Evolutionary conservation across 2,329 filamentous ascomycete species (phyloP), one percentile per base, ranked within the genome.

Genomic region (Neofusicoccum kwambonambiense): DNA sequence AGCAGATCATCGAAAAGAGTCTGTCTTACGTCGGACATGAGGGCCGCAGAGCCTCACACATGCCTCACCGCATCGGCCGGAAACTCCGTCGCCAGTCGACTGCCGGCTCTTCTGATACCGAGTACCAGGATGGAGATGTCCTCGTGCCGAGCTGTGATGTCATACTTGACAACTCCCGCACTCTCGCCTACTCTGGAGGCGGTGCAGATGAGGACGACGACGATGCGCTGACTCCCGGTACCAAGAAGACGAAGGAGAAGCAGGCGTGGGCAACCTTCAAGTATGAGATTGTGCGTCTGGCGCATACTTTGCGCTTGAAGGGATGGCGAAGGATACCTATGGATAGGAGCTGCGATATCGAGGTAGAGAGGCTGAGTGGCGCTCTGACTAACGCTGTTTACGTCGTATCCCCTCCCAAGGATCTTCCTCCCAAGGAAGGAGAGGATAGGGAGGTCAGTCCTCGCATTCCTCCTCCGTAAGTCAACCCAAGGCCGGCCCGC

Each of bases 371-470:
- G 57, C 82, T 96, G 34, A 97, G 94, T 75, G 95, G 95, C 67
- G 95, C 95, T 8, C 80, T 99, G 69, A 99, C 95, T 19, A 99
- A 99, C 74, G 93, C 94, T 11, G 93, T 99, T 41, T 99, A 98
- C 74, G 93, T 97, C 58, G 93, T 98, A 22, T 90, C 88, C 1
- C 93, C 94, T 1, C 93, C 94, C 0, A 81, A 86, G 44, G 83
- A 90, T 41, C 70, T 93, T 11, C 78, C 81, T 39, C 64, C 69
- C 7, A 69, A 74, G n/a, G 77, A 74, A 42, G 72, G 73, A n/a
- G 74, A 75, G 37, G 78, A 82, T 67, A 72, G 73, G 44, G 75
- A 76, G 66, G 72, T 71, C 63, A 61, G 70, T 60, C 75, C 80
- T 68, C 80, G 75, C 67, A 83, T 80, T 64, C 81, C 82, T 51